Percentiles rank a stretch among this genome's conserved stretches.
phyloP scores from a whole-genome alignment of 1,284 basidiomycete genomes.

The Fomitopsis palustris region DNA sequence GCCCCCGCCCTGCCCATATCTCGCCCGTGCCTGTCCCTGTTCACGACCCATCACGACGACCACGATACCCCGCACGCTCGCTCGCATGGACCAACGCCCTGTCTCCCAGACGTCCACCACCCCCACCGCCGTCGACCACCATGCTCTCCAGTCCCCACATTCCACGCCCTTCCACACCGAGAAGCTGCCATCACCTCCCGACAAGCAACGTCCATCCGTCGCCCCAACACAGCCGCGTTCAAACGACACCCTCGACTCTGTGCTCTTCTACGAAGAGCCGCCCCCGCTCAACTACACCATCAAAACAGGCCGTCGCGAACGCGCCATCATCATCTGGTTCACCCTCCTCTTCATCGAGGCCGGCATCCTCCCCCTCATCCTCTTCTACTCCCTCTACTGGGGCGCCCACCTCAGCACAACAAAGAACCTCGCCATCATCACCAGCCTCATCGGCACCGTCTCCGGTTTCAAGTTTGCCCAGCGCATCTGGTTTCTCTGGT shows the following conservation, averaged over 20 bases:
- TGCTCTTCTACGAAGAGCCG: constrained; percentile 9
- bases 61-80: not conserved
- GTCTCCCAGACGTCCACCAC: not conserved
- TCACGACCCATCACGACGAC: not conserved
- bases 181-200: not conserved
- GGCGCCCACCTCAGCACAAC: constrained; percentile 29
- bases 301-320: constrained; percentile 17
- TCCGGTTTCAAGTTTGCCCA: constrained; percentile 29
- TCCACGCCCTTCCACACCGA: not conserved
- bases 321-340: constrained; percentile 26
- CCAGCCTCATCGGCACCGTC: constrained; percentile 29
- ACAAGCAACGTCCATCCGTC: not conserved
- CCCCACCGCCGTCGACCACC: not conserved
- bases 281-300: constrained; percentile 29
- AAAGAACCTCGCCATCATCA: constrained; percentile 33
- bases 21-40: not conserved
- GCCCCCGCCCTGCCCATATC: no score
- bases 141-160: not conserved
- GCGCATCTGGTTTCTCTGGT: constrained; percentile 26
- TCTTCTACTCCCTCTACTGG: constrained; percentile 31
- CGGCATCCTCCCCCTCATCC: constrained; percentile 29
- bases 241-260: not conserved
- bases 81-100: not conserved
- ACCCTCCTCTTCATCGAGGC: constrained; percentile 28
- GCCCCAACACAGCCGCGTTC: not conserved